phyloP scores from a whole-genome alignment of 2,329 filamentous ascomycete genomes.

The Fusarium fracticaudum region DNA sequence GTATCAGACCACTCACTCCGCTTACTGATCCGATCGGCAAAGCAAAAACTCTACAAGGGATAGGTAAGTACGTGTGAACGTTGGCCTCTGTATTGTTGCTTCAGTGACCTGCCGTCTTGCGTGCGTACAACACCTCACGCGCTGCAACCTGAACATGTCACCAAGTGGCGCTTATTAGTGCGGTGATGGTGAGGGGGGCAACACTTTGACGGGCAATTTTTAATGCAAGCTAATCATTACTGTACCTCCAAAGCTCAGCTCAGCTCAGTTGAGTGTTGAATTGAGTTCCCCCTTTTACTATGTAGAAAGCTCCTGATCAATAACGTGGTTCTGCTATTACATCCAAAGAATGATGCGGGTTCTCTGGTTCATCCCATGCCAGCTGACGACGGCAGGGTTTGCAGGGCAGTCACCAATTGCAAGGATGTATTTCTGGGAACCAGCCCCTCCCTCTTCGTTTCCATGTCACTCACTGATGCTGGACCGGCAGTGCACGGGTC shows the following conservation, averaged over 20 bases:
- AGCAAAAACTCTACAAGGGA: neutral
- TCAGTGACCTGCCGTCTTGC: neutral
- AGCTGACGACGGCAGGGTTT: slow-evolving; percentile 1
- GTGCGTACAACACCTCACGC: neutral
- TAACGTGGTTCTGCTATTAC: neutral
- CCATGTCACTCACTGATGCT: neutral
- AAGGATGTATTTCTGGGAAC: neutral
- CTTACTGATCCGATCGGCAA: neutral
- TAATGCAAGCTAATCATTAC: neutral
- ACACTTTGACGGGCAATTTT: neutral
- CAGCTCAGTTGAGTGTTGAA: neutral
- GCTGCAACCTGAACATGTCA: slow-evolving; percentile 1
- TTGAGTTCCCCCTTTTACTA: neutral
- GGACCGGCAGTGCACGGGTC: neutral
- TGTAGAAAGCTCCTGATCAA: neutral
- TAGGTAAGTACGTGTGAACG: neutral
- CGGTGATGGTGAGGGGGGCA: neutral
- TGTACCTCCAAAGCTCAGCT: neutral
- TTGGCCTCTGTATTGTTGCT: neutral
- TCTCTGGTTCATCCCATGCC: slow-evolving; percentile 13
- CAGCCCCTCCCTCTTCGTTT: neutral
- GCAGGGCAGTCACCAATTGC: neutral
- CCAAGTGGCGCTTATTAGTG: neutral
- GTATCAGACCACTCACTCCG: slow-evolving; percentile 1
- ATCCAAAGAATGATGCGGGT: neutral